These are phyloP conservation scores for Malassezia psittaci DNA, from an alignment of 1,284 basidiomycete species.

Conservation along the genomic window DNA sequence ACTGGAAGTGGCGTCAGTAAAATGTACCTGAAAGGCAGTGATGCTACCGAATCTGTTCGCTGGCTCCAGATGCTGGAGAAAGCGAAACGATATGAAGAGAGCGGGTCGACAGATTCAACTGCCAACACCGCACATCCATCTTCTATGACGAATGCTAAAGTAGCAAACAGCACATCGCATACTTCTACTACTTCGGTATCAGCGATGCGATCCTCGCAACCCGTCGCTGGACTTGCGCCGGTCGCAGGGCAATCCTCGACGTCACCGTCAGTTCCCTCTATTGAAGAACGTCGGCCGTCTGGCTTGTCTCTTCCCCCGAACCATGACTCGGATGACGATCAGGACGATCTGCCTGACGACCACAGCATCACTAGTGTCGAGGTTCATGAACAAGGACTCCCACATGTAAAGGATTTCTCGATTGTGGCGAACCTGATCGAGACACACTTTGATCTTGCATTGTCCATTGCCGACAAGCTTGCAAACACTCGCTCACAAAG, in stretches of 20 bases:
- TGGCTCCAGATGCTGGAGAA: conserved; percentile 45
- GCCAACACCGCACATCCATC: not conserved
- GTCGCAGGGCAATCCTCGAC: not conserved
- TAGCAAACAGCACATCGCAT: not conserved
- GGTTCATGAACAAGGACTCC: conserved; percentile 53
- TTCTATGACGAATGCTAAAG: not conserved
- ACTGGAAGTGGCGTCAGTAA: conserved; percentile 55
- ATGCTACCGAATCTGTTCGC: conserved; percentile 35
- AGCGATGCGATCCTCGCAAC: not conserved
- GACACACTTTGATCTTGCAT: conserved; percentile 68
- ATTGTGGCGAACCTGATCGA: conserved; percentile 65
- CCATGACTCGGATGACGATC: not conserved
- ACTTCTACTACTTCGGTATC: not conserved
- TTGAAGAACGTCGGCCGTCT: too few species aligned
- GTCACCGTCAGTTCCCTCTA: not conserved
- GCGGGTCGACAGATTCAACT: not conserved
- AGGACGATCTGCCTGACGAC: not conserved
- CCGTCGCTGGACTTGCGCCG: not conserved
- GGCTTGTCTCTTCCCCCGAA: not conserved
- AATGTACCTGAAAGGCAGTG: conserved; percentile 83
- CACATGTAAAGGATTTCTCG: conserved; percentile 61
- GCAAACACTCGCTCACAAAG: not conserved
- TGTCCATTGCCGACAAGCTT: conserved; percentile 56
- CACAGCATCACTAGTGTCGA: conserved; percentile 36
- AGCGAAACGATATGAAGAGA: conserved; percentile 30